Evolutionary conservation across 148 eudicot genomes (phyloP), one percentile per base, ranked within the genome.

Genomic region (Polygonum maritimum): DNA sequence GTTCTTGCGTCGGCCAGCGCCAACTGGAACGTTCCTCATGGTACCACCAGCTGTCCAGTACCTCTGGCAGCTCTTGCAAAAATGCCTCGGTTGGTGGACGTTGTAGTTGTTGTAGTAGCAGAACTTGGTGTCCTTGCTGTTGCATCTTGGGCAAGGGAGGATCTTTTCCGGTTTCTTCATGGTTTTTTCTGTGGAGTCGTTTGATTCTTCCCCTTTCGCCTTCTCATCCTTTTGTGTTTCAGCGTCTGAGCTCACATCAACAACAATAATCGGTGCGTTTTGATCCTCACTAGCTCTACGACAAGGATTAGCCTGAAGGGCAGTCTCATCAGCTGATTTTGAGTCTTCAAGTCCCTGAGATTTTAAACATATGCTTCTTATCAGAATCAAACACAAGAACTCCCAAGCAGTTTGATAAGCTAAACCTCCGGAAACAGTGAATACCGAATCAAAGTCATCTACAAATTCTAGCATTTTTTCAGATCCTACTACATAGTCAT

Each of bases 41-140:
- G 92, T 89, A 13, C 98, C 98, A 16, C 98, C 98, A 39, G 98
- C 96, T 12, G 98, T 94, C 98, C 98, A 94, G 78, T 94, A 94
- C 75, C 98, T 82, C 79, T 95, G 98, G 54, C 98, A 95, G 80
- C 90, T 84, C 92, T 87, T 95, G 85, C 98, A 95, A 65, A 95
- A 95, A 74, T 95, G 96, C 4, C 98, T 87, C 1, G 98, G 98
- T 70, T 95, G 98, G 60, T 89, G 92, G 45, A 95, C 83, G 63
- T 95, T 95, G 85, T 95, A 92, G 75, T 95, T 95, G 83, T 95
- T 95, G 82, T 89, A 92, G 81, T 95, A 95, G 69, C 98, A 95
- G 85, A 95, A 95, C 58, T 94, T 95, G 4, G 98, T 95, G 79
- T 95, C 98, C 97, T 88, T 88, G 89, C 97, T 92, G 49, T 85